A percentile compares a stretch with the other conserved stretches of the same genome.
Evolutionary conservation across 805 yeast genomes (phyloP).

Genomic region (Kluyveromyces starmeri): DNA sequence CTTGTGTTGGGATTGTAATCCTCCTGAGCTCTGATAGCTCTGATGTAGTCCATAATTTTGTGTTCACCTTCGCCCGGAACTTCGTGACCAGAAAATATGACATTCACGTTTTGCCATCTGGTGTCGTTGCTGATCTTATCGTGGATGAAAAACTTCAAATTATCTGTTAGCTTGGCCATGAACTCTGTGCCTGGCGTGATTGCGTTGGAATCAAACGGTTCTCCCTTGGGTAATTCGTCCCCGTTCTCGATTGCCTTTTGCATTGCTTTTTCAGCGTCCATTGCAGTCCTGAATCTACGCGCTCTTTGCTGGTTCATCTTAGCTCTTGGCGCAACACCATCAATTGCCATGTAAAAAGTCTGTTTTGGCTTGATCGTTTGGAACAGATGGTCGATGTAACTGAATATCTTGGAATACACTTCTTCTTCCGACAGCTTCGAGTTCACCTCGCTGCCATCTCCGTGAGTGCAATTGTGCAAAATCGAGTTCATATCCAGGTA

Average conservation of each 20-base stretch:
- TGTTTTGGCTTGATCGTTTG: constrained; percentile 79
- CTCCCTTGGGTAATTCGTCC: constrained; percentile 63
- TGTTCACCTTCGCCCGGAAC: constrained; percentile 99
- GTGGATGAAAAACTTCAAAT: constrained; percentile 79
- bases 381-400: constrained; percentile 89
- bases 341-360: constrained; percentile 91
- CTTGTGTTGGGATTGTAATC: constrained; percentile 72
- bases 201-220: constrained; percentile 81
- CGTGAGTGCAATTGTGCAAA: constrained; percentile 87
- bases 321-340: constrained; percentile 98
- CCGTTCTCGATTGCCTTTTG: constrained; percentile 69
- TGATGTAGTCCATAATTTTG: constrained; percentile 87
- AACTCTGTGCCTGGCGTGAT: constrained; percentile 97
- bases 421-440: constrained; percentile 78
- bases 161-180: constrained; percentile 79
- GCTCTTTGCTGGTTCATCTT: constrained; percentile 98
- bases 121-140: constrained; percentile 81
- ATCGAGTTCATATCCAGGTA: constrained; percentile 98
- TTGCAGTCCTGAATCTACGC: constrained; percentile 88
- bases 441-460: constrained; percentile 58
- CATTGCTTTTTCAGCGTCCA: constrained; percentile 78
- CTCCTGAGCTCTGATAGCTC: constrained; percentile 65
- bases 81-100: constrained; percentile 85
- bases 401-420: constrained; percentile 85
- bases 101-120: constrained; percentile 70